Evolutionary conservation across 106 monocot genomes (phyloP).

Genomic region (Cymbidium sinense): DNA sequence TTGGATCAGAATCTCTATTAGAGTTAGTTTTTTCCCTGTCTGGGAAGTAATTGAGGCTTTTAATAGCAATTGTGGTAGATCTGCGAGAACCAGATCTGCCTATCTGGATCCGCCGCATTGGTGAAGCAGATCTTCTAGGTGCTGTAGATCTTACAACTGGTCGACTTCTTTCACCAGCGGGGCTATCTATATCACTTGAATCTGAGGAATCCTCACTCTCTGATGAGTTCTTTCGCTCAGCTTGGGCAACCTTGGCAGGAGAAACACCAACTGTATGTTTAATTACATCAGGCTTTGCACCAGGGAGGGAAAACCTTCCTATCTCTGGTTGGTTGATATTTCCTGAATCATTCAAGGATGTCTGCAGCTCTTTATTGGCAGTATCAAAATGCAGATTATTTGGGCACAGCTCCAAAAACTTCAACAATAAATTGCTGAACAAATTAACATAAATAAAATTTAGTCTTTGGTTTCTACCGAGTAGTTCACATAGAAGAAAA

Average conservation of each 20-base stretch:
- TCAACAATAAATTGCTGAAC: slow-evolving; percentile 43
- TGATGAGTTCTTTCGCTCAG: slow-evolving; percentile 72
- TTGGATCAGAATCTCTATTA: slow-evolving; percentile 44
- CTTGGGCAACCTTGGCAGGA: slow-evolving; percentile 79
- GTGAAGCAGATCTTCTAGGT: slow-evolving; percentile 92
- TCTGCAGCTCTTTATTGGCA: slow-evolving; percentile 9
- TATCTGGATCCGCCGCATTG: slow-evolving; percentile 90
- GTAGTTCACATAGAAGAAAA: background rate
- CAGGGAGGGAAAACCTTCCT: background rate
- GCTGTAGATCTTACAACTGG: slow-evolving; percentile 69
- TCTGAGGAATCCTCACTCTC: slow-evolving; percentile 68
- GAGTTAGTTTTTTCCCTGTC: slow-evolving; percentile 46
- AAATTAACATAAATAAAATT: background rate
- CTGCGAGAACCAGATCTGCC: slow-evolving; percentile 85
- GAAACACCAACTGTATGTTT: slow-evolving; percentile 28
- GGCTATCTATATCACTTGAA: slow-evolving; percentile 35
- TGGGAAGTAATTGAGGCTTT: slow-evolving; percentile 76
- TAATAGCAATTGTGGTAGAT: slow-evolving; percentile 72
- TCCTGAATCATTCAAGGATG: slow-evolving; percentile 9
- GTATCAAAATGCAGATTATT: slow-evolving; percentile 16
- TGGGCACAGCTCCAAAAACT: slow-evolving; percentile 24
- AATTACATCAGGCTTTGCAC: slow-evolving; percentile 7
- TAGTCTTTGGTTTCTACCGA: background rate
- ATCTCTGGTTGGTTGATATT: slow-evolving; percentile 12
- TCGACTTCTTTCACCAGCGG: slow-evolving; percentile 70